Percentiles rank a stretch among this genome's conserved stretches.
phyloP scores from a whole-genome alignment of 441 rosid species.

The Mallotus repandus region DNA sequence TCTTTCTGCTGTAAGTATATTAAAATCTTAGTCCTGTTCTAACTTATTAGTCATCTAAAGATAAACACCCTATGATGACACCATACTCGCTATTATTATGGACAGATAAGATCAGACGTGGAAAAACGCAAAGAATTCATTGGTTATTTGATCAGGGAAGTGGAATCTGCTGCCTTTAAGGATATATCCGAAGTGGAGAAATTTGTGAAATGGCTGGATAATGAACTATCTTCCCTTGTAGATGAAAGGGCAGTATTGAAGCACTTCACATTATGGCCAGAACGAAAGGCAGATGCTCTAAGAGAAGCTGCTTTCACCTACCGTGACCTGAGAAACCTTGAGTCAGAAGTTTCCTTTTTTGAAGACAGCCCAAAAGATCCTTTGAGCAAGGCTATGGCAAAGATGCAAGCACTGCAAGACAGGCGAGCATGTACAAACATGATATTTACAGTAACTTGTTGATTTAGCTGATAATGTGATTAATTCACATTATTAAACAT shows the following conservation, averaged over 20 bases:
- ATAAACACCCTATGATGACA: slow-evolving; percentile 6
- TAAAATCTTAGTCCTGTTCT: background rate
- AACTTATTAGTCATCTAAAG: background rate
- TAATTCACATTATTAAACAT: background rate
- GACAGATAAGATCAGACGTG: slow-evolving; percentile 90
- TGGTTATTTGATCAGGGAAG: slow-evolving; percentile 69
- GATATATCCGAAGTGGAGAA: slow-evolving; percentile 71
- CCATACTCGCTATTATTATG: background rate
- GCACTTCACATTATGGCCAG: slow-evolving; percentile 89
- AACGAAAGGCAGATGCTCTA: slow-evolving; percentile 78
- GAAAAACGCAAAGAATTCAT: slow-evolving; percentile 88
- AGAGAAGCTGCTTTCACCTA: slow-evolving; percentile 91
- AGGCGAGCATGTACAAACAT: slow-evolving; percentile 67
- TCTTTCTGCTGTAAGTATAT: slow-evolving; percentile 78
- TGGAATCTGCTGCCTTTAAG: slow-evolving; percentile 71
- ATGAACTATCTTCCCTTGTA: slow-evolving; percentile 72
- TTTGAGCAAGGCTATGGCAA: slow-evolving; percentile 53
- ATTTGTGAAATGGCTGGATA: slow-evolving; percentile 88
- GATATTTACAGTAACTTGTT: slow-evolving; percentile 14
- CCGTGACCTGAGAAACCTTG: slow-evolving; percentile 67
- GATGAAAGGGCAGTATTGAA: slow-evolving; percentile 95
- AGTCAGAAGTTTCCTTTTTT: slow-evolving; percentile 62
- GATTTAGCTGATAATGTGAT: background rate
- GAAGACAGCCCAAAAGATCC: slow-evolving; percentile 59
- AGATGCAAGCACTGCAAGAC: slow-evolving; percentile 82